Evolutionary conservation across 495 filamentous ascomycete genomes (phyloP), one percentile per base, ranked within the genome.

Genomic region (Chaetomium cochliodes): DNA sequence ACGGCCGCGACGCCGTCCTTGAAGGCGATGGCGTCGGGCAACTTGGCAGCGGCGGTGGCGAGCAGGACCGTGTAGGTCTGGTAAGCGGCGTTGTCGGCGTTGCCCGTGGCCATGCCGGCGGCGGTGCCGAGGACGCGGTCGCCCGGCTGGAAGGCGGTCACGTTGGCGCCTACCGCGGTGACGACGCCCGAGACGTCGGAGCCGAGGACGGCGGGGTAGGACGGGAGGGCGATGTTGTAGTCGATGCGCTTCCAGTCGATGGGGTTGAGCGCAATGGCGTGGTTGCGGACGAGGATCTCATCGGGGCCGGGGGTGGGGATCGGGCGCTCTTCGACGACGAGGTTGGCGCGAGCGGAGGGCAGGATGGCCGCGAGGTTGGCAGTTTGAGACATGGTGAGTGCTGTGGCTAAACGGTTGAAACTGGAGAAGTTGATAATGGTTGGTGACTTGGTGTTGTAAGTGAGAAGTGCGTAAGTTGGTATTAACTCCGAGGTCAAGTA

Each of bases 161-260:
- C 81, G 15, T 42, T 70, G 0, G 67, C 57, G 18, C 86, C 85
- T 37, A 84, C 76, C 28, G 73, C 77, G 12, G 70, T 74, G 12
- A 88, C 75, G 3, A 75, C 77, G 23, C 87, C 87, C 2, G 82
- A 77, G 25, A 84, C 70, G 65, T 88, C 87, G 1, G 69, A 69
- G 41, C 87, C 85, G 3, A 86, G 70, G 52, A 86, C 74, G 26
- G 70, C 65, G 0, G 85, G 85, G 52, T 81, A 86, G 1, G 72
- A 73, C 3, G 71, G 63, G 52, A 64, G 60, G 30, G 54, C 71
- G 71, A 54, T 74, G 30, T 71, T 73, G 3, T 33, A 65, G n/a
- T 59, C 57, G 68, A 85, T 81, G 23, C 79, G 70, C 44, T 72
- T 72, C 67, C 74, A 79, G 65, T 87, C 85, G 58, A 82, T 68